These are phyloP conservation scores for Helianthus tuberosus DNA, from an alignment of 129 eudicot genomes.

Conservation along the genomic window DNA sequence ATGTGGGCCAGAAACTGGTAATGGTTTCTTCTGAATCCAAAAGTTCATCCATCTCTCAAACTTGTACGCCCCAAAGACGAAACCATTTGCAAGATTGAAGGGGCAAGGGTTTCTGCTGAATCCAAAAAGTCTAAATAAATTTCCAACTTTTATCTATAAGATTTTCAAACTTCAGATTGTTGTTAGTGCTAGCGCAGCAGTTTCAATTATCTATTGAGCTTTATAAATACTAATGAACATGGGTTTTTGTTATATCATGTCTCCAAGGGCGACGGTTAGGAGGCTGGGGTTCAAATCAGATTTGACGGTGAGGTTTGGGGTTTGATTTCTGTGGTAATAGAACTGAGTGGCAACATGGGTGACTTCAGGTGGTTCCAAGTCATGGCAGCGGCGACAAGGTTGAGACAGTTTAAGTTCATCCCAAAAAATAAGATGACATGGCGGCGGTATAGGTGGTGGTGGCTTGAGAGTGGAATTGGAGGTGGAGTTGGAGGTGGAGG, in stretches of 20 bases:
- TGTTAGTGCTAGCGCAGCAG: slow-evolving; percentile 19
- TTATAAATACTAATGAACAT: slow-evolving; percentile 19
- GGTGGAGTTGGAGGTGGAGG: too few species aligned
- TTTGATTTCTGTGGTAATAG: too few species aligned
- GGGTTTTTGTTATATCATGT: slow-evolving; percentile 17
- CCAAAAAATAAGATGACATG: too few species aligned
- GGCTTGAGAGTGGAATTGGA: too few species aligned
- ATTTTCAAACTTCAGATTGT: slow-evolving; percentile 12
- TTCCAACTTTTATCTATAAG: not conserved
- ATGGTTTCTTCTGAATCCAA: slow-evolving; percentile 86
- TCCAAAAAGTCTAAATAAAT: slow-evolving; percentile 65
- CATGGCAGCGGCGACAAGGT: too few species aligned
- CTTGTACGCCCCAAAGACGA: slow-evolving; percentile 53
- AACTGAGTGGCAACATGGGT: too few species aligned
- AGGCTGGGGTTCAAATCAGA: too few species aligned
- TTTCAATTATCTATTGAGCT: slow-evolving; percentile 6
- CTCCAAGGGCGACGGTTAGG: too few species aligned
- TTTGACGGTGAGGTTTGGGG: too few species aligned
- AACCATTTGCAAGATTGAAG: slow-evolving; percentile 71
- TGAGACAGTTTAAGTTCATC: too few species aligned
- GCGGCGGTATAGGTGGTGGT: too few species aligned
- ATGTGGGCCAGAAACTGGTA: slow-evolving; percentile 74
- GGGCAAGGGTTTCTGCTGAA: slow-evolving; percentile 82
- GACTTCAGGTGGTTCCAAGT: too few species aligned
- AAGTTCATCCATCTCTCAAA: slow-evolving; percentile 90